Percentiles rank a stretch among this genome's conserved stretches.
phyloP scores from a whole-genome alignment of 768 basidiomycete species.

The Sistotremastrum niveocremeum region DNA sequence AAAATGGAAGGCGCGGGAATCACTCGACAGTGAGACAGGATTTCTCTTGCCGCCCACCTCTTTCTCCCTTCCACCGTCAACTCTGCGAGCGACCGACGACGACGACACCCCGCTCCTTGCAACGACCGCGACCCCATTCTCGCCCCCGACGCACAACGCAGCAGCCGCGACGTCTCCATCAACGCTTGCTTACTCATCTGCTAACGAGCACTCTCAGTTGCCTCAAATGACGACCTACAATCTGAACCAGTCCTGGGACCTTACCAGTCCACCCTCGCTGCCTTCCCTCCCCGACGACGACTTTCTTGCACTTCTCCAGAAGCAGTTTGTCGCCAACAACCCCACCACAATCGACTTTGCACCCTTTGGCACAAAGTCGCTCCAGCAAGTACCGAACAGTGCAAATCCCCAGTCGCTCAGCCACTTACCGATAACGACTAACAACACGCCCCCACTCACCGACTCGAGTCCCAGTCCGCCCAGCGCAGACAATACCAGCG shows the following conservation, averaged over 20 bases:
- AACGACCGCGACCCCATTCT: no score
- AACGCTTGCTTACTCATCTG: background rate
- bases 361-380: conserved; percentile 16
- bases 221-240: background rate
- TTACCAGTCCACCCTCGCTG: conserved; percentile 29
- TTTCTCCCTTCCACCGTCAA: no score
- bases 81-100: no score
- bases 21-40: no score
- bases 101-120: no score
- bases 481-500: conserved; percentile 22
- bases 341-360: conserved; percentile 18
- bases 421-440: conserved; percentile 32
- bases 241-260: conserved; percentile 34
- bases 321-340: conserved; percentile 37
- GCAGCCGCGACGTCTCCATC: no score
- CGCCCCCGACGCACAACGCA: no score
- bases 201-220: background rate
- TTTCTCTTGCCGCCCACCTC: no score
- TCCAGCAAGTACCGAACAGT: conserved; percentile 23
- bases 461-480: conserved; percentile 73
- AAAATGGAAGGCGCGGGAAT: no score
- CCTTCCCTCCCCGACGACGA: conserved; percentile 54
- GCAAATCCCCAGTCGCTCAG: conserved; percentile 45
- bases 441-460: conserved; percentile 50
- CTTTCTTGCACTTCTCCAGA: conserved; percentile 63